Percentiles rank a stretch among this genome's conserved stretches.
These are phyloP conservation scores for Butyriboletus loyo DNA, from an alignment of 768 basidiomycete genomes.

Conservation along the genomic window DNA sequence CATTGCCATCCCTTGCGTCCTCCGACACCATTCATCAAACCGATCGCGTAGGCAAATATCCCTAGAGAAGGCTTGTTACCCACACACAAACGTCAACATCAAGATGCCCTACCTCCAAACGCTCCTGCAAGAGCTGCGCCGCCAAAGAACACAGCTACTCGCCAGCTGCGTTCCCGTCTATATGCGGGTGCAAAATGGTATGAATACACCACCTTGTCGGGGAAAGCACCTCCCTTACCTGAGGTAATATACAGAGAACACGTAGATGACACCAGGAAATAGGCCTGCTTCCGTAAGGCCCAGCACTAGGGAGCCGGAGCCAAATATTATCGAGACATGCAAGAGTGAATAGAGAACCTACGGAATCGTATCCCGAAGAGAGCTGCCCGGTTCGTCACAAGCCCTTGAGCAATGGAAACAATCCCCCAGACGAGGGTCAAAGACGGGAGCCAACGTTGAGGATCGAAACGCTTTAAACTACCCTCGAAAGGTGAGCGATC, in stretches of 20 bases:
- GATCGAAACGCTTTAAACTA: conserved; percentile 57
- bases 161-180: conserved; percentile 56
- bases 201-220: neutral
- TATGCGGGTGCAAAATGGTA: neutral
- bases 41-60: conserved; percentile 56
- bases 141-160: conserved; percentile 62
- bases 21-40: conserved; percentile 60
- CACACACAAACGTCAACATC: neutral
- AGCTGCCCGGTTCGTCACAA: conserved; percentile 51
- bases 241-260: conserved; percentile 59
- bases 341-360: conserved; percentile 25
- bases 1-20: conserved; percentile 62
- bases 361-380: conserved; percentile 55
- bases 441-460: conserved; percentile 58
- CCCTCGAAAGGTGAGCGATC: conserved; percentile 2
- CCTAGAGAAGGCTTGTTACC: conserved; percentile 30
- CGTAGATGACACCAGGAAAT: conserved; percentile 55
- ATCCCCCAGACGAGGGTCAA: conserved; percentile 61
- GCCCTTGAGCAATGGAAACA: conserved; percentile 51
- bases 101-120: conserved; percentile 45
- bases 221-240: conserved; percentile 28
- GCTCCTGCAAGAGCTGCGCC: conserved; percentile 62
- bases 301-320: conserved; percentile 37
- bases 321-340: neutral
- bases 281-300: conserved; percentile 59